Evolutionary conservation across 371 early-diverging fungal species (phyloP), one percentile per base, ranked within the genome.

Genomic region (Coemansia sp.): DNA sequence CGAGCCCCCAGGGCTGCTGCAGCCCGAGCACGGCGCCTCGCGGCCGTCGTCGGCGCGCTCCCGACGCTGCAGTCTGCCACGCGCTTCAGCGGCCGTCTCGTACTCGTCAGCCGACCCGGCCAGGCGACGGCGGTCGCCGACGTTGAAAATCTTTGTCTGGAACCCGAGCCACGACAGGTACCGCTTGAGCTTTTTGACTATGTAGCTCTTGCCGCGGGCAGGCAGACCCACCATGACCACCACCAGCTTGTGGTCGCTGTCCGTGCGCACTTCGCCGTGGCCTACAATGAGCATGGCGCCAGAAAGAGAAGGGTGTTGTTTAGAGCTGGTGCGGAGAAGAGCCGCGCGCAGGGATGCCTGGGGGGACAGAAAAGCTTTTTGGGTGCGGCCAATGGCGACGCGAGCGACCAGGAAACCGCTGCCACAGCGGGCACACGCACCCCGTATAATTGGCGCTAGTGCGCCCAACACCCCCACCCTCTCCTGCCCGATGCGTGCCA

Each of bases 121-220:
- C 48, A 92, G 81, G 40, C 97, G 86, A 37, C 98, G 86, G 61
- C 96, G 95, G 75, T 94, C 91, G 58, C 97, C 98, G 12, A 98
- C 98, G 69, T 96, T 98, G 79, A 97, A 98, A 32, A 97, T 90
- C 64, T 89, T 86, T 18, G 94, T 88, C 11, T 86, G 83, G 46
- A 95, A 90, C 18, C 98, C 95, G 37, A 98, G 80, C 99, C 99
- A 98, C 38, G 88, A 85, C 69, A 97, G 82, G 77, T 97, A 98
- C 31, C 97, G 90, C 58, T 91, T 86, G 81, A 90, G 87, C 87
- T 97, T 99, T 49, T 95, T 89, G 12, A 94, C 86, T 42, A 94
- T 93, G 69, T 86, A 94, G 10, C 94, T 94, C 74, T 94, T 94
- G 14, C 94, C 94, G 36, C 92, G 84, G 12, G 94, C 94, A 44